phyloP scores from a whole-genome alignment of 148 eudicot species.

The Suaeda aralocaspica region DNA sequence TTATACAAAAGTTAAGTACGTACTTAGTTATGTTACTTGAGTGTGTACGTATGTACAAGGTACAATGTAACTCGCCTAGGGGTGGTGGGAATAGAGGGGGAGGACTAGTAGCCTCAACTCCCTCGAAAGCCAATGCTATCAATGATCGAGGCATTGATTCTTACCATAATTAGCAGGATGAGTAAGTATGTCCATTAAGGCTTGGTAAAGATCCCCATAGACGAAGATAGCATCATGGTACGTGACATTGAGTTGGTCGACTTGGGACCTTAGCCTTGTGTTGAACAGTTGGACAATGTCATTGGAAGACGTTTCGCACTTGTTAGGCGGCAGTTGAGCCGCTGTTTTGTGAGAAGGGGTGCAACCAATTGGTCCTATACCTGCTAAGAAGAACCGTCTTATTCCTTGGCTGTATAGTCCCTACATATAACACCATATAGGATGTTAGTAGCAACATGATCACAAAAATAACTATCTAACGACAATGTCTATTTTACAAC shows the following conservation, averaged over 20 bases:
- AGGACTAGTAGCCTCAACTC: too few species aligned
- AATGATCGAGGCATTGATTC: too few species aligned
- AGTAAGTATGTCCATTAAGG: slow-evolving; percentile 43
- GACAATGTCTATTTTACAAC: too few species aligned
- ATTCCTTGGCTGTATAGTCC: slow-evolving; percentile 52
- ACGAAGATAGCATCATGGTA: slow-evolving; percentile 42
- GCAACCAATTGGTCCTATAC: slow-evolving; percentile 71
- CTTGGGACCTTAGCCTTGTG: slow-evolving; percentile 37
- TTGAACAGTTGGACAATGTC: slow-evolving; percentile 54
- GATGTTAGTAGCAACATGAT: background rate
- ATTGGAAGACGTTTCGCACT: slow-evolving; percentile 45
- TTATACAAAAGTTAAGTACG: too few species aligned
- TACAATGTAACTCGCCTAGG: too few species aligned
- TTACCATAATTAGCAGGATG: slow-evolving; percentile 53
- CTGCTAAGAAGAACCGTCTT: slow-evolving; percentile 54
- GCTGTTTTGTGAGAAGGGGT: slow-evolving; percentile 51
- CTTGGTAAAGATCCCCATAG: slow-evolving; percentile 58
- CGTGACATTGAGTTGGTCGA: slow-evolving; percentile 47
- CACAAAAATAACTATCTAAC: too few species aligned
- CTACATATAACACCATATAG: background rate
- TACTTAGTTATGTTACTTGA: too few species aligned
- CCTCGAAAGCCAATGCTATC: too few species aligned
- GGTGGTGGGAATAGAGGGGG: too few species aligned
- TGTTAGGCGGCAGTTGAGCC: slow-evolving; percentile 29
- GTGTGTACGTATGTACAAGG: too few species aligned